Evolutionary conservation across 805 yeast genomes (phyloP), one percentile per base, ranked within the genome.

Genomic region (Cyberlindnera bimundalis): DNA sequence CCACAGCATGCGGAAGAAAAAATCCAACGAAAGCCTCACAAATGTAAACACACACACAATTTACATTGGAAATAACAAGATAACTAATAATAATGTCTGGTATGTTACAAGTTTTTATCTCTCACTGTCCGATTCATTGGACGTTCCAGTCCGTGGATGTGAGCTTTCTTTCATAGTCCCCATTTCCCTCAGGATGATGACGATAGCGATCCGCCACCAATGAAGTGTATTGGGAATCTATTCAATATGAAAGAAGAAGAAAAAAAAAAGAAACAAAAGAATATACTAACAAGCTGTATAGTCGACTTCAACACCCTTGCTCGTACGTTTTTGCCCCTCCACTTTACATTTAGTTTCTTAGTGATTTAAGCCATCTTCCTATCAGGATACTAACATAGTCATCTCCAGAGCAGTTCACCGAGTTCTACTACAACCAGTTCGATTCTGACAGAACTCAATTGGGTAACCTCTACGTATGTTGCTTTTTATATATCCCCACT

Each of bases 401-500:
- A 5, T 16, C 26, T 8, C 17, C 35, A 60, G 74, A 83, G 65
- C 96, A 91, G 68, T 91, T 91, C 71, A 87, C 96, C 60, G 83
- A 77, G 66, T 91, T 89, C 62, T 91, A 93, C 79, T 93, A 91
- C 78, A 84, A 86, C 65, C 96, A 87, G 67, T 91, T 91, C 60
- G 97, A 90, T 68, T 66, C 81, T 57, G 96, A 91, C 69, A 86
- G 98, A 74, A 66, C 88, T 45, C 93, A 85, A 65, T 79, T 91
- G 63, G 96, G 95, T 54, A 84, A 86, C 71, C 78, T 91, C 59
- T 91, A 91, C 81, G 78, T 74, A 64, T 32, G 72, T 67, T 13
- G n/a, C 25, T 8, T 23, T 23, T 11, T 10, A 6, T 7, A 6
- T 13, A 6, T 14, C 28, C 11, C 27, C 6, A 14, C 5, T 28